Evolutionary conservation across 306 rosid species (phyloP).

Genomic region (Cyamopsis tetragonoloba): DNA sequence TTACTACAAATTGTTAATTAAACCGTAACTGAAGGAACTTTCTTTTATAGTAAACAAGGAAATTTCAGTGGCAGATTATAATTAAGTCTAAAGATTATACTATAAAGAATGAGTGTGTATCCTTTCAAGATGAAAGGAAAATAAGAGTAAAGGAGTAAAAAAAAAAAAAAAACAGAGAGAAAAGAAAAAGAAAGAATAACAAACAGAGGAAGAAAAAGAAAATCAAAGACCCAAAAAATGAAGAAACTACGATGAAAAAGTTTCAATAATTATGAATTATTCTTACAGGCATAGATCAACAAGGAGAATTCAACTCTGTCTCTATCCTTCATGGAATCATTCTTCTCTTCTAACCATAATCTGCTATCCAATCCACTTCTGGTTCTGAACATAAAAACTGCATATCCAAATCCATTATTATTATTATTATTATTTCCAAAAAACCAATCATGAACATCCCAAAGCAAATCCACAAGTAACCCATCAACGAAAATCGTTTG

Average conservation of each 20-base stretch:
- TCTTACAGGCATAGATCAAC: conserved; percentile 92
- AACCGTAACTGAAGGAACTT: too few relatives aligned
- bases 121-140: conserved; percentile 33
- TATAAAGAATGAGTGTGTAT: conserved; percentile 25
- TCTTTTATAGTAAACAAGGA: too few relatives aligned
- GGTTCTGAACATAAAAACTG: conserved; percentile 88
- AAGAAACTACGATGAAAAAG: not conserved
- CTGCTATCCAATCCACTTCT: conserved; percentile 88
- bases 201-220: not conserved
- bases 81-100: too few relatives aligned
- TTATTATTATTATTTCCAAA: too few relatives aligned
- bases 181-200: not conserved
- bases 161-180: not conserved
- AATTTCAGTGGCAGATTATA: too few relatives aligned
- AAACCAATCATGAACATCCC: conserved; percentile 99
- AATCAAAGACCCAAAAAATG: not conserved
- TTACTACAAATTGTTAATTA: too few relatives aligned
- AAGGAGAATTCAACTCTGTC: conserved; percentile 70
- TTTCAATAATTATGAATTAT: conserved; percentile 37
- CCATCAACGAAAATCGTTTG: conserved; percentile 89
- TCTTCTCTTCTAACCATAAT: conserved; percentile 81
- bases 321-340: conserved; percentile 36
- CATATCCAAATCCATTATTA: conserved; percentile 51
- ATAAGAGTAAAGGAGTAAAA: not conserved
- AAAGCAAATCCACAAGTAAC: conserved; percentile 79